Conservation (phyloP, 768 basidiomycete genomes). For the Tephrocybe rancida region DNA sequence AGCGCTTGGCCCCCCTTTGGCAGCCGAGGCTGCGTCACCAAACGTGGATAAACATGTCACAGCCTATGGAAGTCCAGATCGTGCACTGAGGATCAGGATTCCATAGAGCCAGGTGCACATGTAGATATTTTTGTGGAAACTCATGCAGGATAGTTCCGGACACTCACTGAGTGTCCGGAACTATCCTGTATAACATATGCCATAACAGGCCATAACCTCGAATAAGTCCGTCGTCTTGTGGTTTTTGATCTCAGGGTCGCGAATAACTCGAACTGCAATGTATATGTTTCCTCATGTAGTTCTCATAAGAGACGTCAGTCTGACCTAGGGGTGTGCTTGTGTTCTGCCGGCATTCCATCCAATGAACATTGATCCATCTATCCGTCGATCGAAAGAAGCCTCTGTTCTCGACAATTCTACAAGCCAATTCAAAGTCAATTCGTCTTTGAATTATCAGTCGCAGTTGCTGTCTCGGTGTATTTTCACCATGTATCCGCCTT, state of each 20-base stretch:
- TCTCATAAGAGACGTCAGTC: slow-evolving; percentile 7
- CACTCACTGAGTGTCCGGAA: slow-evolving; percentile 40
- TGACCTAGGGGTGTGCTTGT: neutral
- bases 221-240: slow-evolving; percentile 31
- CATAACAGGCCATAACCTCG: slow-evolving; percentile 8
- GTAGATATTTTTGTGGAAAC: slow-evolving; percentile 34
- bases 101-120: slow-evolving; percentile 35
- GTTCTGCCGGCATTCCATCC: slow-evolving; percentile 15
- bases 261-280: neutral
- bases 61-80: too few relatives aligned
- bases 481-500: neutral
- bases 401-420: slow-evolving; percentile 17
- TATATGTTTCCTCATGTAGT: neutral
- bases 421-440: neutral
- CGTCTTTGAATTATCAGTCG: too few relatives aligned
- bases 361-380: slow-evolving; percentile 8
- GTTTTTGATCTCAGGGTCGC: slow-evolving; percentile 33
- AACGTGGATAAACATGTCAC: slow-evolving; percentile 27
- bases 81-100: slow-evolving; percentile 35
- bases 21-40: slow-evolving; percentile 28
- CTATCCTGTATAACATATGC: slow-evolving; percentile 29
- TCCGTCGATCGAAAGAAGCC: slow-evolving; percentile 17
- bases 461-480: neutral
- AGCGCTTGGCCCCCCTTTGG: slow-evolving; percentile 21
- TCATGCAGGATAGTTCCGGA: too few relatives aligned